These are phyloP conservation scores for Tuber indicum DNA, from an alignment of 495 filamentous ascomycete genomes.

Conservation along the genomic window DNA sequence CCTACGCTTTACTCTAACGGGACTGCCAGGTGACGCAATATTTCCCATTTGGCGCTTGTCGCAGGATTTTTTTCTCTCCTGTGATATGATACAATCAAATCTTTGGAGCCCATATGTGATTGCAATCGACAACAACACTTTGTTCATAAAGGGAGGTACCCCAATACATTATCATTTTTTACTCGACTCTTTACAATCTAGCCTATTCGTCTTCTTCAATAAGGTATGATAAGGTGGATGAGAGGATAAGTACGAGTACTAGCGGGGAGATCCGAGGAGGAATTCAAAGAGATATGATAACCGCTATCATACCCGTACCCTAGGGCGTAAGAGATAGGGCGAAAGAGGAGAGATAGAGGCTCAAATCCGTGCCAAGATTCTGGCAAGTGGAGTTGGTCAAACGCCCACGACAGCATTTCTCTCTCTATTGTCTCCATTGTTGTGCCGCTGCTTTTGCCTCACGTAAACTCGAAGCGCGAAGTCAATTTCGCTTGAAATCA, in stretches of 20 bases:
- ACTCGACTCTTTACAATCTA: not conserved
- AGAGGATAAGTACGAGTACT: no score
- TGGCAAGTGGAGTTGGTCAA: not conserved
- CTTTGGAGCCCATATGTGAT: not conserved
- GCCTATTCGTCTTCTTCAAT: not conserved
- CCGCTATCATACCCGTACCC: no score
- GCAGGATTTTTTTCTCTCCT: not conserved
- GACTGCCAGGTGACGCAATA: conserved; percentile 4
- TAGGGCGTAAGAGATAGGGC: not conserved
- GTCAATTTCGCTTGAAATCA: not conserved
- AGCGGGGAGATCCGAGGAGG: not conserved
- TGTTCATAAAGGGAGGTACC: not conserved
- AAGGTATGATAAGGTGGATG: not conserved
- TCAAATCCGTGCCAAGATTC: not conserved
- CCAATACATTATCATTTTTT: not conserved
- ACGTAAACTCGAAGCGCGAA: not conserved
- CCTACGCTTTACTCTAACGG: not conserved
- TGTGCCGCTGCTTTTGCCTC: not conserved
- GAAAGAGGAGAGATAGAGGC: not conserved
- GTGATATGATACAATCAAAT: not conserved
- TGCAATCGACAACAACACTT: not conserved
- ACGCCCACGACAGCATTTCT: not conserved
- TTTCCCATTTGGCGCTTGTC: not conserved
- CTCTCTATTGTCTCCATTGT: not conserved
- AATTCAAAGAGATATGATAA: not conserved